phyloP scores from a whole-genome alignment of 2,329 filamentous ascomycete species.

The Cladophialophora exuberans region DNA sequence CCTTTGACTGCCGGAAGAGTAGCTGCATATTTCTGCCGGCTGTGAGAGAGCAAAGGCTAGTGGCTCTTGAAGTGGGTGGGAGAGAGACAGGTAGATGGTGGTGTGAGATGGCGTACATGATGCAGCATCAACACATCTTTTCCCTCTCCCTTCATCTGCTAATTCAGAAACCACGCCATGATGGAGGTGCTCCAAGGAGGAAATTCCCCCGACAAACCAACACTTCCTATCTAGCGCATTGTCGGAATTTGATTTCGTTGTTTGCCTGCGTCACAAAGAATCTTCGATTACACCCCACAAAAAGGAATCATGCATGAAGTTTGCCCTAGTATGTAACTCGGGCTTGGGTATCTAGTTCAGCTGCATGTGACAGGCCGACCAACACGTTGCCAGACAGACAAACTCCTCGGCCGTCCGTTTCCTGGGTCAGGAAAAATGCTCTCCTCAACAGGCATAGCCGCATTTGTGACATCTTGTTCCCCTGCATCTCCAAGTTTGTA shows the following conservation, averaged over 20 bases:
- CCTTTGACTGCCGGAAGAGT: too few species aligned
- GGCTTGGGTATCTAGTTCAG: too few species aligned
- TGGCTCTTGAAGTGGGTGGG: too few species aligned
- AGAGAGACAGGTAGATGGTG: too few species aligned
- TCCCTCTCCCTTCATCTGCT: neutral
- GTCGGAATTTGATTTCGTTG: neutral
- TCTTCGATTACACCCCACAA: too few species aligned
- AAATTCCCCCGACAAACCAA: neutral
- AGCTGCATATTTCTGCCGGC: too few species aligned
- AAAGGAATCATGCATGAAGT: too few species aligned
- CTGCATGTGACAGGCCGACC: neutral
- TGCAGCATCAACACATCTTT: neutral
- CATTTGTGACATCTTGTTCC: slow-evolving; percentile 51
- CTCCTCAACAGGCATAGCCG: slow-evolving; percentile 38
- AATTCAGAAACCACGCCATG: too few species aligned
- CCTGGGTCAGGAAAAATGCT: neutral
- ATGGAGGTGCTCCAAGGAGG: neutral
- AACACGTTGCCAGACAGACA: neutral
- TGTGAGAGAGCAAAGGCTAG: too few species aligned
- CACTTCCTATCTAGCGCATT: too few species aligned
- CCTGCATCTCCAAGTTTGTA: slow-evolving; percentile 6
- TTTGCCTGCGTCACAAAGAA: neutral
- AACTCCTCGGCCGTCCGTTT: neutral
- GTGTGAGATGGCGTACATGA: too few species aligned
- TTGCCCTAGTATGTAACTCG: too few species aligned